Evolutionary conservation across 2,329 filamentous ascomycete species (phyloP).

Genomic region (Cladophialophora yegresii): DNA sequence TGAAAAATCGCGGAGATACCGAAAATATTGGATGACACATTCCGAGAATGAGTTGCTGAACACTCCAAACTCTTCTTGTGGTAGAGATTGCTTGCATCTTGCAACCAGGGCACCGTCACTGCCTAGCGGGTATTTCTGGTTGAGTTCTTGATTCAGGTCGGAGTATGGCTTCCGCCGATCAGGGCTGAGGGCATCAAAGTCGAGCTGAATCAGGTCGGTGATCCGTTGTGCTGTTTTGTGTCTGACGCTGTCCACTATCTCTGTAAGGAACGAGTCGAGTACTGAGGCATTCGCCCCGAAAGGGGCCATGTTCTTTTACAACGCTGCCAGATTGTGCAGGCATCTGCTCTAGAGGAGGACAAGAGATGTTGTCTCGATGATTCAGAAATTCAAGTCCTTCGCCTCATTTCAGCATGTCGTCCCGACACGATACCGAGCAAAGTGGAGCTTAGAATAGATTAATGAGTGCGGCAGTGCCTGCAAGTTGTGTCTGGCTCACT

Average conservation of each 20-base stretch:
- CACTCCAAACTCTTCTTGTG: slow-evolving; percentile 32
- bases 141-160: slow-evolving; percentile 34
- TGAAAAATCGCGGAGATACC: slow-evolving; percentile 36
- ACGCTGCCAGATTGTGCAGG: not conserved
- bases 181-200: slow-evolving; percentile 33
- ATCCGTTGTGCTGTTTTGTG: slow-evolving; percentile 33
- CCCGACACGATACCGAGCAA: not conserved
- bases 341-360: not conserved
- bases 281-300: slow-evolving; percentile 21
- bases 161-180: slow-evolving; percentile 33
- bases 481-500: not conserved
- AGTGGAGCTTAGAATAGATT: not conserved
- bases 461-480: not conserved
- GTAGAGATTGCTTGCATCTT: slow-evolving; percentile 30
- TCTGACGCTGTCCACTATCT: slow-evolving; percentile 30
- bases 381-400: not conserved
- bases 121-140: slow-evolving; percentile 27
- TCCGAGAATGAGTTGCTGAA: slow-evolving; percentile 35
- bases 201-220: slow-evolving; percentile 34
- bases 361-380: not conserved
- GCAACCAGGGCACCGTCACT: slow-evolving; percentile 31
- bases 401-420: no score
- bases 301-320: slow-evolving; percentile 16
- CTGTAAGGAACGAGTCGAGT: slow-evolving; percentile 31
- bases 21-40: slow-evolving; percentile 35